Evolutionary conservation across 371 early-diverging fungal species (phyloP).

Genomic region (Batkoa obscura): DNA sequence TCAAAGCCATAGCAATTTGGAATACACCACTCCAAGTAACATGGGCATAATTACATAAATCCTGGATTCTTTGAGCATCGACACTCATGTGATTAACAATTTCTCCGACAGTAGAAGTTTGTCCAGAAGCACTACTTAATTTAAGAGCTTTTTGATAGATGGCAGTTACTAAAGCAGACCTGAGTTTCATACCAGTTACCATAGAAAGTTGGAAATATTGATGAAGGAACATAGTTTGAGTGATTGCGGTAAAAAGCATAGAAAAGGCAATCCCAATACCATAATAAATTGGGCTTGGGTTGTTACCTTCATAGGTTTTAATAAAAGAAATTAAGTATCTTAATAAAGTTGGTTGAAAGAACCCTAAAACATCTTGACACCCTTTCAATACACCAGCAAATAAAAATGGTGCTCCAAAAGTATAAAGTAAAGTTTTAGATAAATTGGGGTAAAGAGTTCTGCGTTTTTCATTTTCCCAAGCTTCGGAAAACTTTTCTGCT

Average conservation of each 20-base stretch:
- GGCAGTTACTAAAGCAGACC: slow-evolving; percentile 66
- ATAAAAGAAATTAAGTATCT: slow-evolving; percentile 53
- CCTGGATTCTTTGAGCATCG: slow-evolving; percentile 60
- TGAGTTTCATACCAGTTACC: slow-evolving; percentile 49
- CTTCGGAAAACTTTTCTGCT: slow-evolving; percentile 35
- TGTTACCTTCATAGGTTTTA: slow-evolving; percentile 24
- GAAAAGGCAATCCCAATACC: slow-evolving; percentile 39
- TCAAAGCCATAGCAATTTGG: slow-evolving; percentile 63
- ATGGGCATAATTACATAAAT: slow-evolving; percentile 51
- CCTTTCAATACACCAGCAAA: slow-evolving; percentile 59
- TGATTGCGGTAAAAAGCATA: slow-evolving; percentile 63
- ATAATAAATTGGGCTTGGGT: slow-evolving; percentile 25
- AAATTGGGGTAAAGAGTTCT: slow-evolving; percentile 32
- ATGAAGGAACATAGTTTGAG: slow-evolving; percentile 74
- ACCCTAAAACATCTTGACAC: slow-evolving; percentile 55
- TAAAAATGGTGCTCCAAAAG: slow-evolving; percentile 46
- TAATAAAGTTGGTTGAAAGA: slow-evolving; percentile 66
- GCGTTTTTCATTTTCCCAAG: slow-evolving; percentile 27
- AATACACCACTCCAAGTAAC: slow-evolving; percentile 79
- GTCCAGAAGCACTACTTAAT: slow-evolving; percentile 62
- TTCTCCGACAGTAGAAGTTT: slow-evolving; percentile 46
- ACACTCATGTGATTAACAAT: slow-evolving; percentile 84
- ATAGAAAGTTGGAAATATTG: slow-evolving; percentile 76
- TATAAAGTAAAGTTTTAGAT: slow-evolving; percentile 29
- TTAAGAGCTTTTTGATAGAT: slow-evolving; percentile 73